These are phyloP conservation scores for Penicillium sp. DNA, from an alignment of 2,329 filamentous ascomycete genomes.

Conservation along the genomic window DNA sequence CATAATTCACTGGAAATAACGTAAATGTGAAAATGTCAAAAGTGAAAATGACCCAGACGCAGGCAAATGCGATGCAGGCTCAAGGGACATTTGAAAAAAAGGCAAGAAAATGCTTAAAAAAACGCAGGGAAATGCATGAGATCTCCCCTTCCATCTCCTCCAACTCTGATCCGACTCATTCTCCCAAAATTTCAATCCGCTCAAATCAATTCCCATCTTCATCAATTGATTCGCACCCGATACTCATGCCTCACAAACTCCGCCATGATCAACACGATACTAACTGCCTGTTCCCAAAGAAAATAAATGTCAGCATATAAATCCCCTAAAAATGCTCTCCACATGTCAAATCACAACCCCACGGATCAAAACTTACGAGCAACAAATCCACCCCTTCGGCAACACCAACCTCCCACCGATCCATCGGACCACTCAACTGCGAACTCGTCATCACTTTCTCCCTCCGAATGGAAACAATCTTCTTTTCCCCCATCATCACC, in stretches of 20 bases:
- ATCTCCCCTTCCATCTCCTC: not conserved
- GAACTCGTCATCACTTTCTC: slow-evolving; percentile 20
- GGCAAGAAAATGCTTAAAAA: not conserved
- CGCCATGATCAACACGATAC: slow-evolving; percentile 28
- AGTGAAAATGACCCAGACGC: not conserved
- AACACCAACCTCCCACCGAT: slow-evolving; percentile 29
- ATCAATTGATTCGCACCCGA: slow-evolving; percentile 13
- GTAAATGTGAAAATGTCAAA: not conserved
- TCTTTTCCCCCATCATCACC: slow-evolving; percentile 27
- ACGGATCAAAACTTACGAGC: slow-evolving; percentile 20
- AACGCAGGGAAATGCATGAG: not conserved
- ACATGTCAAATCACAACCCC: not conserved
- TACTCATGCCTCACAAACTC: slow-evolving; percentile 23
- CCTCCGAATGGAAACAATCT: slow-evolving; percentile 24
- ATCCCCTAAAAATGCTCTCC: not conserved
- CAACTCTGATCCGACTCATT: not conserved
- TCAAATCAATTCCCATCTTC: not conserved
- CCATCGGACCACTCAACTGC: slow-evolving; percentile 15
- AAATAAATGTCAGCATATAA: not conserved
- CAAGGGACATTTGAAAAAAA: not conserved
- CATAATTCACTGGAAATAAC: not conserved
- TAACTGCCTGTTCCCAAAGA: slow-evolving; percentile 20
- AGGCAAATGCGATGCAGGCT: slow-evolving; percentile 2
- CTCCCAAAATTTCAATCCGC: not conserved
- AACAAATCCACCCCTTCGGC: slow-evolving; percentile 31